Conservation (phyloP, 352 stramenopile genomes). For the Phytophthora hybrid region DNA sequence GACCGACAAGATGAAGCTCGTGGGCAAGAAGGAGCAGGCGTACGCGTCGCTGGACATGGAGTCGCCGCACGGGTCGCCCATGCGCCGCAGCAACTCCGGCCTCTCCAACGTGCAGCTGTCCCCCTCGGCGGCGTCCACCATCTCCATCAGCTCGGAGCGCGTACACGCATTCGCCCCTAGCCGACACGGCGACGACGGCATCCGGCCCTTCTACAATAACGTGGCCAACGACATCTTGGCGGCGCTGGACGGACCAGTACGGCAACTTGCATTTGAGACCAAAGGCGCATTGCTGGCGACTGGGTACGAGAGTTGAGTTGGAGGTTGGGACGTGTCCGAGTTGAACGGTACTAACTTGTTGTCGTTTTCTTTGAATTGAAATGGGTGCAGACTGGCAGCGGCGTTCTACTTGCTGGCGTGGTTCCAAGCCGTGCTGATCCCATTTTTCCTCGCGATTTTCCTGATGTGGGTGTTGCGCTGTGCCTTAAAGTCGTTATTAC, state of each 20-base stretch:
- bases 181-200: constrained; percentile 11
- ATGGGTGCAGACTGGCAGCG: constrained; percentile 61
- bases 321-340: background rate
- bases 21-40: constrained; percentile 76
- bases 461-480: constrained; percentile 65
- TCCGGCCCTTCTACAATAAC: constrained; percentile 54
- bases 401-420: constrained; percentile 85
- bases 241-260: constrained; percentile 68
- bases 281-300: constrained; percentile 87
- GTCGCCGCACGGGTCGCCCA: constrained; percentile 45
- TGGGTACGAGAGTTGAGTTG: constrained; percentile 48
- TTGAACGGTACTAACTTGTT: constrained; percentile 10
- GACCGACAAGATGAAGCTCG: constrained; percentile 62
- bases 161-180: constrained; percentile 28
- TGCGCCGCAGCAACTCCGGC: constrained; percentile 47
- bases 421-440: constrained; percentile 87
- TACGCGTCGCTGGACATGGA: constrained; percentile 84
- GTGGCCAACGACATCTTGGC: constrained; percentile 68
- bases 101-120: constrained; percentile 57
- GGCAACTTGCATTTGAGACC: constrained; percentile 79
- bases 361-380: background rate
- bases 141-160: constrained; percentile 44
- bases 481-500: background rate
- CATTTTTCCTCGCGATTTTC: constrained; percentile 91
- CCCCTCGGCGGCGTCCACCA: constrained; percentile 44